phyloP scores from a whole-genome alignment of 192 early-diverging fungal genomes.

The Gaertneriomyces sp. region DNA sequence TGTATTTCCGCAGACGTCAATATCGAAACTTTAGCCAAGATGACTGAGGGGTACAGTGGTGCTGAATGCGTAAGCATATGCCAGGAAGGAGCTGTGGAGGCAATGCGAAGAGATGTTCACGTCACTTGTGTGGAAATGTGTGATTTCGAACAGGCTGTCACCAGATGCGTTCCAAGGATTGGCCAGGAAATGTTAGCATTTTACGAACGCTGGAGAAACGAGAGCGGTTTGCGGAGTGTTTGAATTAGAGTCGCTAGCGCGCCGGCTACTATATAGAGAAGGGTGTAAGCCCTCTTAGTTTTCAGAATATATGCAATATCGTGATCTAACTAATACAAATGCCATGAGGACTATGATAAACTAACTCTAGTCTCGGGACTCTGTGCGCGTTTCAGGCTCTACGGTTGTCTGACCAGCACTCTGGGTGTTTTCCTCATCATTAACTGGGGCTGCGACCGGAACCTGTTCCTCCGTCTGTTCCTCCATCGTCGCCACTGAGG shows the following conservation, averaged over 20 bases:
- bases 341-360: too few relatives aligned
- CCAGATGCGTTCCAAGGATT: conserved; percentile 67
- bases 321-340: too few relatives aligned
- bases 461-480: too few relatives aligned
- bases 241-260: background rate
- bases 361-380: too few relatives aligned
- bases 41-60: conserved; percentile 88
- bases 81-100: conserved; percentile 88
- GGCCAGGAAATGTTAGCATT: conserved; percentile 88
- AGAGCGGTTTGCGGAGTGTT: conserved; percentile 40
- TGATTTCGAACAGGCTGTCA: conserved; percentile 67
- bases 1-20: conserved; percentile 66
- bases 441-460: too few relatives aligned
- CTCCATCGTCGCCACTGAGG: too few relatives aligned
- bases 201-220: conserved; percentile 68
- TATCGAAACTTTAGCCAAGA: conserved; percentile 56
- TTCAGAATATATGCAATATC: too few relatives aligned
- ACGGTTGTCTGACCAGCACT: too few relatives aligned
- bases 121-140: conserved; percentile 29
- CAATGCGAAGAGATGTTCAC: conserved; percentile 78
- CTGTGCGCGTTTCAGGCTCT: too few relatives aligned
- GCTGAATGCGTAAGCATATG: conserved; percentile 91
- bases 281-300: too few relatives aligned
- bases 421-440: too few relatives aligned
- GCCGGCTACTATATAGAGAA: too few relatives aligned